A percentile compares a stretch with the other conserved stretches of the same genome.
Conservation (phyloP, 805 yeast genomes). For the Myxozyma kluyveri region DNA sequence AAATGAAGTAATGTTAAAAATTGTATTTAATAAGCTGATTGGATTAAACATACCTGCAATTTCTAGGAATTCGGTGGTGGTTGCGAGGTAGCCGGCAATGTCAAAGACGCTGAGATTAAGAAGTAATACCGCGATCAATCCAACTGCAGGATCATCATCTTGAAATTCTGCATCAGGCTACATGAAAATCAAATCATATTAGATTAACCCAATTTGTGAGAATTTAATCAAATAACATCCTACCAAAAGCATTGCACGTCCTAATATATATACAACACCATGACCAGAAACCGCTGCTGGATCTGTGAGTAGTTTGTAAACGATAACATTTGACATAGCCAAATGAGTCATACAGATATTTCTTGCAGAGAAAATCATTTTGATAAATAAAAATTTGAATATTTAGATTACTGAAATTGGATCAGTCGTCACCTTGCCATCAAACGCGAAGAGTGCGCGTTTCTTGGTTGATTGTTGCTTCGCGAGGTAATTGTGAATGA, state of each 20-base stretch:
- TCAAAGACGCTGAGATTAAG: constrained; percentile 23
- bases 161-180: constrained; percentile 26
- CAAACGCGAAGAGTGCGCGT: too few species aligned
- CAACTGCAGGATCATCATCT: constrained; percentile 25
- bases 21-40: background rate
- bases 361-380: constrained; percentile 27
- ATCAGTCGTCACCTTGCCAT: too few species aligned
- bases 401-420: too few species aligned
- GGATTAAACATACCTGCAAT: constrained; percentile 14
- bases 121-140: constrained; percentile 19
- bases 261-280: constrained; percentile 26
- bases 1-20: background rate
- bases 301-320: constrained; percentile 23
- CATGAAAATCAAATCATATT: background rate
- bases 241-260: constrained; percentile 28
- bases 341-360: constrained; percentile 26
- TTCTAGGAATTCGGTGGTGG: constrained; percentile 14
- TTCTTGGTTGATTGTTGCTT: too few species aligned
- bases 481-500: too few species aligned
- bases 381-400: too few species aligned
- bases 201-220: background rate
- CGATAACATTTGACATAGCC: constrained; percentile 26
- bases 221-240: background rate
- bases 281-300: constrained; percentile 24
- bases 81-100: constrained; percentile 12